A percentile compares a stretch with the other conserved stretches of the same genome.
Evolutionary conservation across 768 basidiomycete species (phyloP).

Genomic region (Kwoniella europaea): DNA sequence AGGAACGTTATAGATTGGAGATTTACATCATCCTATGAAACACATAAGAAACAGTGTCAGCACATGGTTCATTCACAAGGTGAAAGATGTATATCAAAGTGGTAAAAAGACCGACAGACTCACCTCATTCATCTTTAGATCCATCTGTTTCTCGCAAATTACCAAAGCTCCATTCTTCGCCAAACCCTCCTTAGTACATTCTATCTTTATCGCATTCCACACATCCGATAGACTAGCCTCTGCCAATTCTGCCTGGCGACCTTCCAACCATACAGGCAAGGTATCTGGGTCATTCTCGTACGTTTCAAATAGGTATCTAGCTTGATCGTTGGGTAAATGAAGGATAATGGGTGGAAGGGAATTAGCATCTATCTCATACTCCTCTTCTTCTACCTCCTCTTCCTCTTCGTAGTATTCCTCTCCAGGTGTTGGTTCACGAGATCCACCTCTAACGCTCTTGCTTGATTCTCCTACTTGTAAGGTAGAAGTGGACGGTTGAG

Average conservation of each 20-base stretch:
- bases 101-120: conserved; percentile 12
- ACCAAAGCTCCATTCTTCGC: conserved; percentile 34
- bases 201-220: conserved; percentile 31
- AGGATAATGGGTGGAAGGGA: conserved; percentile 78
- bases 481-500: conserved; percentile 2
- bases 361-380: conserved; percentile 63
- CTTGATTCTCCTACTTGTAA: conserved; percentile 4
- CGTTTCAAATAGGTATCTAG: conserved; percentile 32
- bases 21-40: conserved; percentile 42
- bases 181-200: conserved; percentile 30
- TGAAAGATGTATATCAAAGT: not conserved
- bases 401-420: conserved; percentile 62
- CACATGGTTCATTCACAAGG: not conserved
- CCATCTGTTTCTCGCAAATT: conserved; percentile 45
- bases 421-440: conserved; percentile 57
- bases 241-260: conserved; percentile 52
- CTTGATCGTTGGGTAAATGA: conserved; percentile 57
- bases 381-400: conserved; percentile 76
- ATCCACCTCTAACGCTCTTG: not conserved
- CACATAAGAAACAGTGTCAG: not conserved
- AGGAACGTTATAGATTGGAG: conserved; percentile 53
- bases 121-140: conserved; percentile 48
- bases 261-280: conserved; percentile 48
- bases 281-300: conserved; percentile 27
- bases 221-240: conserved; percentile 61